Percentiles rank a stretch among this genome's conserved stretches.
Evolutionary conservation across 2,329 filamentous ascomycete species (phyloP).

Genomic region (Aspergillus brasiliensis): DNA sequence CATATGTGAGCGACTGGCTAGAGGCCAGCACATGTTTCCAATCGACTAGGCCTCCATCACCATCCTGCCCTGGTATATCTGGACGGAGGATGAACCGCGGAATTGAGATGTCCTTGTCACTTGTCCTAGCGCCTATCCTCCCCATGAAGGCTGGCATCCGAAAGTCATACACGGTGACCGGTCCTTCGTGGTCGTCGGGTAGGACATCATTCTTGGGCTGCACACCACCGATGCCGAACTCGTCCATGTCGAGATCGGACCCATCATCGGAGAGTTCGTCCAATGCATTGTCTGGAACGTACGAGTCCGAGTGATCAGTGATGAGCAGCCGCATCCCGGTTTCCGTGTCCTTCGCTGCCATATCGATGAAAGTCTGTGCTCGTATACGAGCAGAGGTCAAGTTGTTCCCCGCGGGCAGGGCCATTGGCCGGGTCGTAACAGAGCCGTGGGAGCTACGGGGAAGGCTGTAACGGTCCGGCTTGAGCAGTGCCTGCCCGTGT

Average conservation of each 20-base stretch:
- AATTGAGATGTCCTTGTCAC: conserved; percentile 32
- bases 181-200: conserved; percentile 28
- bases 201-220: conserved; percentile 23
- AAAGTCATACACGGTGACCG: conserved; percentile 43
- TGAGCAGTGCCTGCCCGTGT: conserved; percentile 42
- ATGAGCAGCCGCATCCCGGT: conserved; percentile 44
- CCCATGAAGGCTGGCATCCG: conserved; percentile 48
- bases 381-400: conserved; percentile 48
- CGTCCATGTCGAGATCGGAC: conserved; percentile 37
- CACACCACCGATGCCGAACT: conserved; percentile 33
- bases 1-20: conserved; percentile 43
- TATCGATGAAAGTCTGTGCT: conserved; percentile 49
- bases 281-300: conserved; percentile 37
- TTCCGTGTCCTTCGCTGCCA: conserved; percentile 44
- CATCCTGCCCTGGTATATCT: conserved; percentile 45
- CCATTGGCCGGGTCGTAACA: conserved; percentile 42
- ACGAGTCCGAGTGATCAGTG: conserved; percentile 45
- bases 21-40: conserved; percentile 49
- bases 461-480: conserved; percentile 44
- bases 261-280: conserved; percentile 33
- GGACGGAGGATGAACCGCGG: conserved; percentile 46
- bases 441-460: conserved; percentile 47
- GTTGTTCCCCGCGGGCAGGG: conserved; percentile 47
- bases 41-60: conserved; percentile 46
- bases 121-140: conserved; percentile 32